Evolutionary conservation across 1,284 basidiomycete species (phyloP), one percentile per base, ranked within the genome.

Genomic region (Malassezia furfur): DNA sequence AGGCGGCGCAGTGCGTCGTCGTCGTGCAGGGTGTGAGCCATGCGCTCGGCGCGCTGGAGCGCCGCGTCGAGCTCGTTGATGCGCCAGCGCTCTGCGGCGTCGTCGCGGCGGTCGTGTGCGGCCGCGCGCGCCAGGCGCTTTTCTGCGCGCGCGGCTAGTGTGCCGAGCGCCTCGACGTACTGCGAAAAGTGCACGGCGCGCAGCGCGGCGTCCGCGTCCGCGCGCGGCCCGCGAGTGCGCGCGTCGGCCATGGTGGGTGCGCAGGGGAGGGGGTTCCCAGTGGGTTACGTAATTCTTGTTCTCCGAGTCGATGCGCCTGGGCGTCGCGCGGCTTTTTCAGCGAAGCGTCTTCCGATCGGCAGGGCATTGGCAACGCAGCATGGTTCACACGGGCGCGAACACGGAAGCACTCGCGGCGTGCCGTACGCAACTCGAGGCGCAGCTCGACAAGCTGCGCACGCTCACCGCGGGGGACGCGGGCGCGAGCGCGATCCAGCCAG

Each of bases 401-500:
- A n/a, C 2, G 25, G 50, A 57, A 32, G 49, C 54, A 30, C 36
- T 52, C 7, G 8, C 43, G 21, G 54, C 49, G 32, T 52, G 46
- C 32, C 55, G 55, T 30, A 30, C 48, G 30, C 45, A 43, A 35
- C 48, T 64, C n/a, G 60, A 61, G 12, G 49, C 62, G 31, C 70
- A 71, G 61, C 68, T 62, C 25, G 55, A 52, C 17, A 70, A 67
- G 48, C 60, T 73, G 12, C 62, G 66, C 25, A 48, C 62, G 45
- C 63, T 73, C 21, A 65, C 68, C 25, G 43, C 53, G 3, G 48
- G 51, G 41, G 56, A 64, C 44, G 61, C 65, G 17, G 60, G 61
- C 17, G 53, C 57, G n/a, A 47, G 58, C 11, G 54, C 55, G 21
- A 56, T 69, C 45, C 57, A 59, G 39, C 57, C 61, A 14, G 65